Evolutionary conservation across 768 basidiomycete species (phyloP), one percentile per base, ranked within the genome.

Genomic region (Phlebiopsis flavidoalba): DNA sequence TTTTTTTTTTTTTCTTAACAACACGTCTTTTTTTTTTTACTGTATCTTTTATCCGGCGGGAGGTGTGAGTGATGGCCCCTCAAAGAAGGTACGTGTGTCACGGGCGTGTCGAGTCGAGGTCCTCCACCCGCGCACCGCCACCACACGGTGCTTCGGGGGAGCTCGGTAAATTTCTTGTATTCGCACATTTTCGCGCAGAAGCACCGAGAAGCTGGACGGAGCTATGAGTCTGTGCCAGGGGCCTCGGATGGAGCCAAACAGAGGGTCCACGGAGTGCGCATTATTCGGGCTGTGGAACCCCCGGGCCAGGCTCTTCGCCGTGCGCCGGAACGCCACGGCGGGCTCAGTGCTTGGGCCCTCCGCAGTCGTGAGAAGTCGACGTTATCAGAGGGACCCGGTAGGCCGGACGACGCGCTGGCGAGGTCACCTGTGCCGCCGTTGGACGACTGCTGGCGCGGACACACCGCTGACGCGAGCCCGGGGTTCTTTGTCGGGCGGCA

Each of bases 401-500:
- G 53, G 43, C 45, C 63, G 59, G n/a, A 35, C 63, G 21, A 5
- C 63, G 53, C 36, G n/a, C 63, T 57, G 33, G n/a, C 57, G 54
- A 19, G 51, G 59, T n/a, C 50, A 64, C 63, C 43, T 64, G n/a
- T 64, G 47, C 63, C 68, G 22, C 75, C 77, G 45, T 77, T 74
- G 22, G 62, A 73, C 21, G 68, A 62, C 53, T 80, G n/a, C 80
- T 43, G 65, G 59, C 35, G 79, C 73, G 5, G 79, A 72, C 60
- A 77, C 75, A n/a, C 46, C 90, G 81, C 67, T 90, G 88, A 24
- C 91, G 86, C 43, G 88, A 88, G 21, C 91, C 90, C n/a, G 89
- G n/a, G 89, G 0, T 77, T 80, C 72, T 82, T n/a, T 89, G 72
- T 92, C 91, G 2, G 91, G 91, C 1, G n/a, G n/a, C 91, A 91